Evolutionary conservation across 257 asterid genomes (phyloP).

Genomic region (Nicotiana tabacum): DNA sequence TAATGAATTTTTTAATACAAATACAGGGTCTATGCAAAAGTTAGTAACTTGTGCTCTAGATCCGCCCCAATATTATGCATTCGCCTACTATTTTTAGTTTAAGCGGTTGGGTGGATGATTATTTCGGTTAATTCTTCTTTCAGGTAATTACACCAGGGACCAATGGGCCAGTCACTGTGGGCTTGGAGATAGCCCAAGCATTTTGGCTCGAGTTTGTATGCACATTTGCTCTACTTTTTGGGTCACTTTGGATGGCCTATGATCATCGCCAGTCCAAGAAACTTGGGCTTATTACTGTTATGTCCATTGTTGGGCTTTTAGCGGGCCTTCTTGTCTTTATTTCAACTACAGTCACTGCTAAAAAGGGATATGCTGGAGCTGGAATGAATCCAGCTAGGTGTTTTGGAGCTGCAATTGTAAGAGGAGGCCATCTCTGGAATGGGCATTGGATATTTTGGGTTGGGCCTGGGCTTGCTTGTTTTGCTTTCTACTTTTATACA

Average conservation of each 20-base stretch:
- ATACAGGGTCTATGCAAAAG: too few species aligned
- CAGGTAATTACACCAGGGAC: conserved; percentile 34
- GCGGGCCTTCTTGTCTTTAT: conserved; percentile 58
- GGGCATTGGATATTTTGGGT: conserved; percentile 84
- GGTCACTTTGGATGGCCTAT: conserved; percentile 76
- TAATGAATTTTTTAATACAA: too few species aligned
- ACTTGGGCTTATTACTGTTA: conserved; percentile 40
- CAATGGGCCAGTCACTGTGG: conserved; percentile 34
- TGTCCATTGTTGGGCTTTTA: conserved; percentile 45
- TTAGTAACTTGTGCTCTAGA: too few species aligned
- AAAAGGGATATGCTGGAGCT: conserved; percentile 62
- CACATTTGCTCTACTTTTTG: conserved; percentile 50
- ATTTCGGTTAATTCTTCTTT: too few species aligned
- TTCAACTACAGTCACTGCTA: conserved; percentile 49
- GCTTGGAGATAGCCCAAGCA: conserved; percentile 51
- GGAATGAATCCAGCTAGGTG: conserved; percentile 85
- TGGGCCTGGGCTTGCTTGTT: conserved; percentile 56
- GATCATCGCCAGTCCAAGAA: conserved; percentile 56
- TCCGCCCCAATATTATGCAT: too few species aligned
- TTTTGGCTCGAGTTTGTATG: conserved; percentile 67
- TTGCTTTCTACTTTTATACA: conserved; percentile 52
- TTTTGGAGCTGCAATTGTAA: conserved; percentile 60
- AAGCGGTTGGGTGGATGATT: too few species aligned
- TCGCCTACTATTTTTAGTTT: too few species aligned
- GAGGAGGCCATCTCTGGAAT: conserved; percentile 76